phyloP scores from a whole-genome alignment of 2,329 filamentous ascomycete genomes.

The Rosellinia necatrix region DNA sequence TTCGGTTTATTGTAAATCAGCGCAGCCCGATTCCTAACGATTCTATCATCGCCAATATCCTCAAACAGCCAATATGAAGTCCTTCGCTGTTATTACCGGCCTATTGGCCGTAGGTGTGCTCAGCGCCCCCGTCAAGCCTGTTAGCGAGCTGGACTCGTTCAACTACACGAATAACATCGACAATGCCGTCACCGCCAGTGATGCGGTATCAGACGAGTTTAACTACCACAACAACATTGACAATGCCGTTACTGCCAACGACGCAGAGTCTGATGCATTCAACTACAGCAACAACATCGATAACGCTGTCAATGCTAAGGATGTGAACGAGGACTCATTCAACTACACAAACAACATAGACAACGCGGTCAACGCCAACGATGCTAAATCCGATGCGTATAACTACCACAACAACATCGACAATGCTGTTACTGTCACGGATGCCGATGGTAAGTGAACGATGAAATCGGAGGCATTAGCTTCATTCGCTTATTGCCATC shows the following conservation, averaged over 20 bases:
- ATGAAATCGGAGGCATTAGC: background rate
- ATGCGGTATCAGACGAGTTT: too few relatives aligned
- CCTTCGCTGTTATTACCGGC: background rate
- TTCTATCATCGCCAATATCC: background rate
- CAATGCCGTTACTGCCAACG: background rate
- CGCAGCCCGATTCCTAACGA: background rate
- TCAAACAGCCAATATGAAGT: slow-evolving; percentile 11
- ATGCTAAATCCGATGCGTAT: background rate
- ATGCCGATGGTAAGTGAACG: slow-evolving; percentile 4
- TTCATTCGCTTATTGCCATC: background rate
- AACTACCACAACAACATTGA: too few relatives aligned
- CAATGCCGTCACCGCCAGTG: too few relatives aligned
- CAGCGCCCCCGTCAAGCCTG: slow-evolving; percentile 3
- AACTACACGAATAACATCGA: too few relatives aligned
- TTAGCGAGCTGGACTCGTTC: background rate
- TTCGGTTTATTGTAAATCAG: background rate
- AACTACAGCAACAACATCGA: slow-evolving; percentile 19
- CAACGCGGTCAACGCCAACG: background rate
- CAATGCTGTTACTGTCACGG: slow-evolving; percentile 4
- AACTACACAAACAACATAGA: slow-evolving; percentile 10
- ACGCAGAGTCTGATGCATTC: background rate
- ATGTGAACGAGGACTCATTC: background rate
- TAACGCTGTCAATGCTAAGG: background rate
- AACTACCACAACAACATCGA: slow-evolving; percentile 9
- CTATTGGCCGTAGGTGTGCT: slow-evolving; percentile 5